Evolutionary conservation across 2,329 filamentous ascomycete species (phyloP).

Genomic region (Trichocomaceae sp.): DNA sequence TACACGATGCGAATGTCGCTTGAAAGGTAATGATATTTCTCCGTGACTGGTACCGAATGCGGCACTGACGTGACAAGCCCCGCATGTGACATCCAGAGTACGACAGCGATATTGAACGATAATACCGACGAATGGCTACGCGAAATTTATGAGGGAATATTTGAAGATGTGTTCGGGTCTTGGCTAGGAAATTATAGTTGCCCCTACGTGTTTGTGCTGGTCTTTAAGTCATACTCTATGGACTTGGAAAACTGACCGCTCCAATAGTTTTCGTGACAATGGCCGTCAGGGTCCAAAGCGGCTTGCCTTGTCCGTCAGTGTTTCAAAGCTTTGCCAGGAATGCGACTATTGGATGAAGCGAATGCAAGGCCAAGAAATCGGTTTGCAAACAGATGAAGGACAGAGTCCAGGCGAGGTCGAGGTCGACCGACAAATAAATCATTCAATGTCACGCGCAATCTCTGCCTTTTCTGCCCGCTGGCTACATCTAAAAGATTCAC

Average conservation of each 20-base stretch:
- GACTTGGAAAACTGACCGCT: not conserved
- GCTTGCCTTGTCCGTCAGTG: conserved; percentile 16
- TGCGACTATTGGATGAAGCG: conserved; percentile 34
- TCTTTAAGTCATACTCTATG: not conserved
- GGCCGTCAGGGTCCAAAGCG: conserved; percentile 1
- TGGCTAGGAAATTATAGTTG: conserved; percentile 40
- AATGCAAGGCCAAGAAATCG: conserved; percentile 16
- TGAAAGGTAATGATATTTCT: not conserved
- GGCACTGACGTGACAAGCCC: not conserved
- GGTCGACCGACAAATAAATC: conserved; percentile 19
- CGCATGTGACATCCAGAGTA: not conserved
- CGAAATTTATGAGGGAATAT: conserved; percentile 30
- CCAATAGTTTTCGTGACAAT: conserved; percentile 9
- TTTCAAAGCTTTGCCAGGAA: conserved; percentile 16
- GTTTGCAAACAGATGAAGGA: conserved; percentile 6
- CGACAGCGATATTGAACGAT: not conserved
- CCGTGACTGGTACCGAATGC: not conserved
- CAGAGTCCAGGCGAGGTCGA: conserved; percentile 5
- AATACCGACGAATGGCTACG: conserved; percentile 17
- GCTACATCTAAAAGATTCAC: conserved; percentile 19
- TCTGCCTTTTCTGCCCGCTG: conserved; percentile 24
- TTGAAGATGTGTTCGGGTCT: conserved; percentile 38
- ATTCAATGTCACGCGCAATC: conserved; percentile 22
- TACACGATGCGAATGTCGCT: not conserved
- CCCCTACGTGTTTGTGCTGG: conserved; percentile 34